Conservation (phyloP, 2,329 filamentous ascomycete genomes). For the Microsporum audouinii region DNA sequence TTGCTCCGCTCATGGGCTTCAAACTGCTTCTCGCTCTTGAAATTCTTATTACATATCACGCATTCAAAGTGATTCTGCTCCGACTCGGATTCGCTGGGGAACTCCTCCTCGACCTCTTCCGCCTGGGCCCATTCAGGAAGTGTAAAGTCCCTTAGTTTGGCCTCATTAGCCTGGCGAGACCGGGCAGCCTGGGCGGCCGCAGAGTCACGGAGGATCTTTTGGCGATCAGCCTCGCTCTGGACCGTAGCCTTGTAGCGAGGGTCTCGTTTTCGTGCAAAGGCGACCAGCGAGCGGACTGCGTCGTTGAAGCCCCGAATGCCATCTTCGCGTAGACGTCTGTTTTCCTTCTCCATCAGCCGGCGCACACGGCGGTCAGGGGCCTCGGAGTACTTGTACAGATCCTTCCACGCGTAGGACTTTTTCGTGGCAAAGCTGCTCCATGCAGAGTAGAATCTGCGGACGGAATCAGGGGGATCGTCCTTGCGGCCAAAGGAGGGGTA, state of each 20-base stretch:
- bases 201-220: constrained; percentile 63
- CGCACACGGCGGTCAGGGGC: constrained; percentile 75
- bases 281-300: constrained; percentile 71
- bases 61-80: constrained; percentile 50
- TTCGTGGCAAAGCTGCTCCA: constrained; percentile 75
- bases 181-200: constrained; percentile 74
- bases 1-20: constrained; percentile 92
- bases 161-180: constrained; percentile 68
- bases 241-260: constrained; percentile 68
- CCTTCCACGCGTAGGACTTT: constrained; percentile 84
- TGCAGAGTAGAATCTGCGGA: constrained; percentile 65
- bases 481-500: constrained; percentile 77
- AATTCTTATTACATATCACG: constrained; percentile 53
- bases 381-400: constrained; percentile 70
- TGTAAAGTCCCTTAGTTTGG: constrained; percentile 53
- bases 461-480: constrained; percentile 59
- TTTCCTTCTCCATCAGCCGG: constrained; percentile 89
- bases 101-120: constrained; percentile 41
- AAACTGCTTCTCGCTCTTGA: constrained; percentile 85
- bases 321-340: constrained; percentile 70
- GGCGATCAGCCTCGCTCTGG: constrained; percentile 68
- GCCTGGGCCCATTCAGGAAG: constrained; percentile 66
- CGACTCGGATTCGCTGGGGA: constrained; percentile 33
- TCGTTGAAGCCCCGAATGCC: constrained; percentile 84
- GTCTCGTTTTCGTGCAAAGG: constrained; percentile 84